Base-by-base conservation (phyloP, 148 eudicot species). In the Rhododendron williamsianum region DNA sequence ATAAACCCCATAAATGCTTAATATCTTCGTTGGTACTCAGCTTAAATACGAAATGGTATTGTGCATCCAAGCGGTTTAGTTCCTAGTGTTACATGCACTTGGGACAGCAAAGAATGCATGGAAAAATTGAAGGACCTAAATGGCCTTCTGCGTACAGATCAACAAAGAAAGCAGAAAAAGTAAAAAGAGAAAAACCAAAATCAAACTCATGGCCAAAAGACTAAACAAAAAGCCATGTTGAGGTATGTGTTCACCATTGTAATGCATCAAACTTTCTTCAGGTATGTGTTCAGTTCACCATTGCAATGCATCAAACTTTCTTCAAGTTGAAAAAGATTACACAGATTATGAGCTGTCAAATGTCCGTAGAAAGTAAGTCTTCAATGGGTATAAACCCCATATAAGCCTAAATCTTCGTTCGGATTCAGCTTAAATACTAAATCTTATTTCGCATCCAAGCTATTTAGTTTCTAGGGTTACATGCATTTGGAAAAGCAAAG, bases 81-180 rank as follows among this genome's bases (percentile, higher is more conserved):
- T 56, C 33, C 73, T 81, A 38, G 83, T 16, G 27, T 81, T 54
- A 58, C 56, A 8, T 36, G 36, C 43, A 54, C 54, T 81, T 71
- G 13, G 82, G 43, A 49, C 2, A 79, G 15, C 33, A 48, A 79
- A 48, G 16, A 13, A 81, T 36, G 25, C 27, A 81, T 48, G 60
- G 73, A 19, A 81, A 56, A 81, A 56, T 36, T 19, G 74, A 58
- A 81, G 73, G 73, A 81, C 41, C 23, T 36, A 60, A 81, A 58
- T 36, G 49, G 73, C 73, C 65, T 60, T 81, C 48, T 60, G 21
- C 9, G n/a, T 8, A 81, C 4, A 48, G 52, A 63, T 60, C 16
- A 67, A 15, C 10, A 82, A 63, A 63, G 48, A 60, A 63, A 49
- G 73, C 52, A 38, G 46, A 63, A 10, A 82, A 82, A 60, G 38